These are phyloP conservation scores for Phycomyces nitens DNA, from an alignment of 192 early-diverging fungal species.

Conservation along the genomic window DNA sequence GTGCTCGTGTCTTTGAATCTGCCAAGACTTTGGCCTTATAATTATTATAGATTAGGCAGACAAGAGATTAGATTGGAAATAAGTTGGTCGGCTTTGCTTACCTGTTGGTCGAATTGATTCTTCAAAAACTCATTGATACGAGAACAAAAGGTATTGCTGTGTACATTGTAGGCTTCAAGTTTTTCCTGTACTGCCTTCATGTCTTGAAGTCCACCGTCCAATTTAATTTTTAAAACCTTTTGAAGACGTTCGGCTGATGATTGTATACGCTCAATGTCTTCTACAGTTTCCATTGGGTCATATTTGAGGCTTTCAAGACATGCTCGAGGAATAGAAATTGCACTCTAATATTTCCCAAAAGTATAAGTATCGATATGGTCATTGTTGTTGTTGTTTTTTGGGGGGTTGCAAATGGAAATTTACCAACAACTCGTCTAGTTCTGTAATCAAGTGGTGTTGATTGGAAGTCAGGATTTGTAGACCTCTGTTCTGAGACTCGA, in stretches of 20 bases:
- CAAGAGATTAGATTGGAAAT: not conserved
- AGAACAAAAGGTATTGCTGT: slow-evolving; percentile 62
- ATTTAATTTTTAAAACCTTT: slow-evolving; percentile 57
- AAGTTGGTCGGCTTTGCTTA: slow-evolving; percentile 20
- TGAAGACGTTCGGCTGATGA: slow-evolving; percentile 64
- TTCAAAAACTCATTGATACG: slow-evolving; percentile 64
- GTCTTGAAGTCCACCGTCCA: slow-evolving; percentile 49
- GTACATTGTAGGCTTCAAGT: slow-evolving; percentile 61
- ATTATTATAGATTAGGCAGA: not conserved
- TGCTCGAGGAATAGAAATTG: slow-evolving; percentile 60
- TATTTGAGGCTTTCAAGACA: slow-evolving; percentile 60
- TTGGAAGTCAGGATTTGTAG: slow-evolving; percentile 87
- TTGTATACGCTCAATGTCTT: slow-evolving; percentile 58
- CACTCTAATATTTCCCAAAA: slow-evolving; percentile 27
- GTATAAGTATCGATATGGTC: not conserved
- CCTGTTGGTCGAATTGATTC: slow-evolving; percentile 61
- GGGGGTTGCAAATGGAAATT: slow-evolving; percentile 6
- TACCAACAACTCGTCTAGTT: slow-evolving; percentile 81
- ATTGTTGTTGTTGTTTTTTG: too few species aligned
- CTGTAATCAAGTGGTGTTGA: slow-evolving; percentile 80
- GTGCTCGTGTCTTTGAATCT: slow-evolving; percentile 45
- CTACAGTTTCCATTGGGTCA: slow-evolving; percentile 59
- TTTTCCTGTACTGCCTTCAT: slow-evolving; percentile 60
- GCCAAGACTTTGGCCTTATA: slow-evolving; percentile 42
- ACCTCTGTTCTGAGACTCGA: slow-evolving; percentile 87